Evolutionary conservation across 202 grass and related monocot species (phyloP).

Genomic region (Schoenoplectus tabernaemontani): DNA sequence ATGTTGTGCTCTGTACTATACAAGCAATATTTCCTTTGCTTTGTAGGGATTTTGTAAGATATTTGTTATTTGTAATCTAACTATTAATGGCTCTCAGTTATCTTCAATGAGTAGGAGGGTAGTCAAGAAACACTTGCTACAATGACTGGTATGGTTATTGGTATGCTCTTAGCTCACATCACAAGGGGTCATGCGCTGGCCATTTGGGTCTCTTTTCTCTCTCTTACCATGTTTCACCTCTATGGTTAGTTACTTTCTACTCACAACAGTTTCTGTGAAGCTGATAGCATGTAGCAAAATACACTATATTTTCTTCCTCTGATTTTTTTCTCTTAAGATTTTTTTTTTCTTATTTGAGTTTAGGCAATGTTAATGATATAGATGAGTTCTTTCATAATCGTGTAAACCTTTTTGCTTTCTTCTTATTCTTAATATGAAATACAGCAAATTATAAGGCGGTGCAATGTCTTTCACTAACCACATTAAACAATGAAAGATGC

Average conservation of each 20-base stretch:
- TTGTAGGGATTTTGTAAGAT: neutral
- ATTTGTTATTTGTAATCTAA: neutral
- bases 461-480: conserved; percentile 79
- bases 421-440: conserved; percentile 29
- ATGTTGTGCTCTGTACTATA: neutral
- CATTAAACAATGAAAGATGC: conserved; percentile 73
- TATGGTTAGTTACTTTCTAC: conserved; percentile 50
- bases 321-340: neutral
- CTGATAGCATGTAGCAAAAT: neutral
- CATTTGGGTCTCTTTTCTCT: conserved; percentile 80
- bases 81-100: conserved; percentile 19
- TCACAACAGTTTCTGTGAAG: neutral
- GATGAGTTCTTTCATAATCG: neutral
- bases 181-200: conserved; percentile 63
- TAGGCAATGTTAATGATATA: neutral
- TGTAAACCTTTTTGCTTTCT: conserved; percentile 17
- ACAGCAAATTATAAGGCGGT: conserved; percentile 96
- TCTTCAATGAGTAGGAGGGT: conserved; percentile 51
- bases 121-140: conserved; percentile 96
- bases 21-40: neutral
- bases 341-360: neutral
- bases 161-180: conserved; percentile 79
- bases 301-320: neutral
- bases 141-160: conserved; percentile 81
- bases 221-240: conserved; percentile 89